Conservation (phyloP, 1,284 basidiomycete genomes). For the Ceratobasidium sp. region DNA sequence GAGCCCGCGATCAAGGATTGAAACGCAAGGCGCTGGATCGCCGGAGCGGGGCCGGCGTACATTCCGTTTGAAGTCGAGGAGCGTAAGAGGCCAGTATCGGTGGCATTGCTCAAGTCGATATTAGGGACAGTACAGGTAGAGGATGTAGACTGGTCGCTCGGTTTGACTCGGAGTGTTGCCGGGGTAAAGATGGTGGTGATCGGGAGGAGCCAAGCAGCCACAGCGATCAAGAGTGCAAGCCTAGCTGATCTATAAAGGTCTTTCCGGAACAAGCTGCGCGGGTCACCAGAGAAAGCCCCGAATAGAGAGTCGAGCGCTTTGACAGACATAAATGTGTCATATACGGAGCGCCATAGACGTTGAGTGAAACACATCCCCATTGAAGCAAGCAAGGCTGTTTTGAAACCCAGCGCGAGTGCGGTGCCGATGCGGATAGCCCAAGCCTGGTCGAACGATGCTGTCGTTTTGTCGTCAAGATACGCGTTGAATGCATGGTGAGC, state of each 20-base stretch:
- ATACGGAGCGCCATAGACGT: slow-evolving; percentile 29
- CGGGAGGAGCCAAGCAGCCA: slow-evolving; percentile 31
- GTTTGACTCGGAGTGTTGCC: slow-evolving; percentile 39
- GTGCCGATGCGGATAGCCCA: slow-evolving; percentile 44
- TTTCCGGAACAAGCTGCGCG: slow-evolving; percentile 29
- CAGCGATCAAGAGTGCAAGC: slow-evolving; percentile 30
- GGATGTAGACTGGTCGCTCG: slow-evolving; percentile 6
- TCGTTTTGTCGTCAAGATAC: slow-evolving; percentile 26
- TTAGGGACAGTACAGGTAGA: slow-evolving; percentile 3
- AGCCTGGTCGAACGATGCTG: slow-evolving; percentile 37
- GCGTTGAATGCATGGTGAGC: slow-evolving; percentile 40
- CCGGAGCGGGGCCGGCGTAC: slow-evolving; percentile 35
- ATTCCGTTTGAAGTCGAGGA: slow-evolving; percentile 2
- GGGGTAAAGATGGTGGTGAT: slow-evolving; percentile 39
- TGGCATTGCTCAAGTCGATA: slow-evolving; percentile 20
- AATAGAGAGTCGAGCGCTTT: slow-evolving; percentile 36
- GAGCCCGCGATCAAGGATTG: slow-evolving; percentile 31
- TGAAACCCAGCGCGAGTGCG: slow-evolving; percentile 35
- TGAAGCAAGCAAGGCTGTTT: slow-evolving; percentile 34
- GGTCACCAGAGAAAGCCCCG: slow-evolving; percentile 34
- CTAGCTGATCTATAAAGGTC: slow-evolving; percentile 41
- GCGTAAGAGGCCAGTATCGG: slow-evolving; percentile 20
- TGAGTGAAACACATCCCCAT: slow-evolving; percentile 41
- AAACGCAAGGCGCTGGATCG: slow-evolving; percentile 25
- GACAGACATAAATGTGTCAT: slow-evolving; percentile 7